These are phyloP conservation scores for Aspergillus diversus DNA, from an alignment of 495 filamentous ascomycete genomes.

Conservation along the genomic window DNA sequence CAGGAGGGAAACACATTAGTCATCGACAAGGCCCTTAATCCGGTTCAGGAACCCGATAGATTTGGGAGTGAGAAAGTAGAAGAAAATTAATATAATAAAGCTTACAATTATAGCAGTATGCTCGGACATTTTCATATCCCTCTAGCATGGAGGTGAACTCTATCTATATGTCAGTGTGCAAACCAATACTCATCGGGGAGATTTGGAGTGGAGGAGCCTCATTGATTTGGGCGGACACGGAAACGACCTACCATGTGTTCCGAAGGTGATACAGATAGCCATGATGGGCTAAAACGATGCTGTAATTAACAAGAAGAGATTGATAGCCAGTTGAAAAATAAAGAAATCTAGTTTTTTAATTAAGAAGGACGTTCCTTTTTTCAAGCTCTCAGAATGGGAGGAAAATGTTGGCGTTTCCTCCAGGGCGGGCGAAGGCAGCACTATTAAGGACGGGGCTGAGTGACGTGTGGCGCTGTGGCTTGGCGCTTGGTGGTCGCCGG, in stretches of 20 bases:
- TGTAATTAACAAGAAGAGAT: slow-evolving; percentile 5
- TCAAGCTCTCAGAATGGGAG: slow-evolving; percentile 25
- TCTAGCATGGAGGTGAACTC: slow-evolving; percentile 57
- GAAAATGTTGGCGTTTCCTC: not conserved
- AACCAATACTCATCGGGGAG: not conserved
- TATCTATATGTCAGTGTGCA: slow-evolving; percentile 20
- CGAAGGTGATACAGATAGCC: slow-evolving; percentile 61
- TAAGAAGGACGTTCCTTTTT: not conserved
- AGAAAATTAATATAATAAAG: not conserved
- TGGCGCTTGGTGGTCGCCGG: slow-evolving; percentile 24
- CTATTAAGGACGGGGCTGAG: slow-evolving; percentile 11
- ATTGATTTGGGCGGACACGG: slow-evolving; percentile 14
- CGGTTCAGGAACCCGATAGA: slow-evolving; percentile 2
- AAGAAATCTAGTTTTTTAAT: not conserved
- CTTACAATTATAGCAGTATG: slow-evolving; percentile 60
- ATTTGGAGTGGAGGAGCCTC: not conserved
- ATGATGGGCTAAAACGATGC: slow-evolving; percentile 30
- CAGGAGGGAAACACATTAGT: slow-evolving; percentile 25
- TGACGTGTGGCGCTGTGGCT: slow-evolving; percentile 35
- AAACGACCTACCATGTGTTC: slow-evolving; percentile 50
- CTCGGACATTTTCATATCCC: slow-evolving; percentile 58
- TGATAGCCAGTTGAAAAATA: not conserved
- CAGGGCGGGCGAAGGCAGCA: slow-evolving; percentile 24
- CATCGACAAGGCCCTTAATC: slow-evolving; percentile 23
- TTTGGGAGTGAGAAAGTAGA: not conserved